Conservation (phyloP, 2,329 filamentous ascomycete species). For the Tolypocladium endophyticum region DNA sequence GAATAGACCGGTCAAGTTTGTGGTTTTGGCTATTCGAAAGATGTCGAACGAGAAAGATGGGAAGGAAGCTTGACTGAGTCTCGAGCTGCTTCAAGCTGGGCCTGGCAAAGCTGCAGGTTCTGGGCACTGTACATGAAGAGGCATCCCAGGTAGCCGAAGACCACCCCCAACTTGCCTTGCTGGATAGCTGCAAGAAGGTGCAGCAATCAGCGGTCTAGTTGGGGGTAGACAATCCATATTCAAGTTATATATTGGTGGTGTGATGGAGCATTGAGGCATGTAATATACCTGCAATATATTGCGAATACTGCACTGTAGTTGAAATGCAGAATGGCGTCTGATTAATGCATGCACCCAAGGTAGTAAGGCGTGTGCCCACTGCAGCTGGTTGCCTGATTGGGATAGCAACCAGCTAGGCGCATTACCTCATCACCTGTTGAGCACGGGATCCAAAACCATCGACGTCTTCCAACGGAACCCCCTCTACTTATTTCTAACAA, state of each 20-base stretch:
- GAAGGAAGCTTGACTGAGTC: neutral
- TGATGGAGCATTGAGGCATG: neutral
- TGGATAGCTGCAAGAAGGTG: neutral
- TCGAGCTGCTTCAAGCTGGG: neutral
- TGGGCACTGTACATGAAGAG: neutral
- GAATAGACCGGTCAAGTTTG: neutral
- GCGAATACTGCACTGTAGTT: neutral
- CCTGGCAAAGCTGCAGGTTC: neutral
- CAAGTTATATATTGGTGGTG: neutral
- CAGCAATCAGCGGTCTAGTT: neutral
- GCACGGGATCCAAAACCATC: neutral
- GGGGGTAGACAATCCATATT: neutral
- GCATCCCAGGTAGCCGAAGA: neutral
- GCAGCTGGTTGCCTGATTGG: neutral
- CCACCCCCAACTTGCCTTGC: neutral
- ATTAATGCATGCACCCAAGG: too few relatives aligned
- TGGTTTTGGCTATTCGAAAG: too few relatives aligned
- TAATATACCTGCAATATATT: too few relatives aligned
- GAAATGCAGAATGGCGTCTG: too few relatives aligned
- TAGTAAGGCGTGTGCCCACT: neutral
- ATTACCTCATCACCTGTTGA: neutral
- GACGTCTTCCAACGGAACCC: neutral
- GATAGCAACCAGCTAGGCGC: neutral
- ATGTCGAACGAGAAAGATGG: neutral
- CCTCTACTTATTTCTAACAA: neutral